These are phyloP conservation scores for Mimosa pudica DNA, from an alignment of 306 rosid genomes.

Conservation along the genomic window DNA sequence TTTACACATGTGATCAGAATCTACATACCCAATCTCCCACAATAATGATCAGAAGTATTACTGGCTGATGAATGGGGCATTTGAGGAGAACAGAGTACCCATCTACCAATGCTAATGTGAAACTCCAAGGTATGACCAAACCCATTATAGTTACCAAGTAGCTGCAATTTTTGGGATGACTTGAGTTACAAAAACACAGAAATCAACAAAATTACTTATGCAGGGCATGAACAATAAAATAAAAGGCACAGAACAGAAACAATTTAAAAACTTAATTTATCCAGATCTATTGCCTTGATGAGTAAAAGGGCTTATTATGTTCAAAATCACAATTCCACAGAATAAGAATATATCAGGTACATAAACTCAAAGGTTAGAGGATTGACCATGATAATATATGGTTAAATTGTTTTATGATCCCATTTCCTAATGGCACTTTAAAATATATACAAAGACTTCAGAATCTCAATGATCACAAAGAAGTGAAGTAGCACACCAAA, in stretches of 20 bases:
- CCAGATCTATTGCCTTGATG: neutral
- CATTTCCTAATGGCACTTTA: neutral
- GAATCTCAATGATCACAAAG: neutral
- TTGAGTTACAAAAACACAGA: neutral
- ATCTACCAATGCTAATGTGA: constrained; percentile 84
- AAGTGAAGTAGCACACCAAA: neutral
- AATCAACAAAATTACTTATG: constrained; percentile 9
- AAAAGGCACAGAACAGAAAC: neutral
- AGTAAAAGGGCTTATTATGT: neutral
- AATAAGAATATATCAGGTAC: constrained; percentile 2
- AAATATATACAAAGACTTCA: neutral
- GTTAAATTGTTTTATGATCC: neutral
- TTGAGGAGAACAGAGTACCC: constrained; percentile 73
- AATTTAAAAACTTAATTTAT: neutral
- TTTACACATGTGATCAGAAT: neutral
- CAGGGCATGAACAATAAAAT: neutral
- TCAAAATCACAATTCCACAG: neutral
- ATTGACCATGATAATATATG: neutral
- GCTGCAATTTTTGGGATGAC: constrained; percentile 42
- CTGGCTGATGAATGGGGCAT: constrained; percentile 75
- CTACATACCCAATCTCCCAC: constrained; percentile 77
- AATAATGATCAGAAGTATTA: constrained; percentile 61
- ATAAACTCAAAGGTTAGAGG: constrained; percentile 15
- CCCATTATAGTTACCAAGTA: constrained; percentile 88
- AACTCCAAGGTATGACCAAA: constrained; percentile 90